Evolutionary conservation across 1,284 basidiomycete genomes (phyloP), one percentile per base, ranked within the genome.

Genomic region (Tranzscheliella williamsii): DNA sequence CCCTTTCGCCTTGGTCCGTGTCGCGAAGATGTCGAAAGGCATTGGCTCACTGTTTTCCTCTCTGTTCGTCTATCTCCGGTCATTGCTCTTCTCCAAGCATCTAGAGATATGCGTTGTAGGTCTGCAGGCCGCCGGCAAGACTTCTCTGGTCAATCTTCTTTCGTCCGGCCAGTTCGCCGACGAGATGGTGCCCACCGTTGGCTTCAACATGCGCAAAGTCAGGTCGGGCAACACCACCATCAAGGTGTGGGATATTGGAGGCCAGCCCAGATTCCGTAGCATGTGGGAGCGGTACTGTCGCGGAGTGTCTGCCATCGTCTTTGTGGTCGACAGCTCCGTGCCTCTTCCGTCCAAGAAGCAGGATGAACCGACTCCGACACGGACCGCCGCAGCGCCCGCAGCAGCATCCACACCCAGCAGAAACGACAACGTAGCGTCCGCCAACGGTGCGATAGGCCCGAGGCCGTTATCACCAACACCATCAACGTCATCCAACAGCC

Each of bases 21-120:
- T 29, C 27, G 11, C 9, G 11, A 29, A 29, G 27, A 64, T 64
- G 61, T 58, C 61, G 11, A 54, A 49, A 11, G 46, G 43, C 9
- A 58, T 64, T 42, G 41, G 39, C 24, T 57, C 61, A 17, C 51
- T 71, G 39, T 60, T 71, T 23, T 58, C 66, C 5, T 63, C 65
- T 3, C 44, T 72, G 30, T 57, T 72, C 16, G 39, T 52, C 6
- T 72, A 63, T 38, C 75, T 85, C 13, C 75, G 80, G 24, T 80
- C 81, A 11, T 61, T 85, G 2, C 83, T 98, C 83, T 96, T 93
- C 81, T 85, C 89, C 29, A 94, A 91, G 72, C 83, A 88, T 31
- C 87, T 92, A 37, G 94, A 97, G 79, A 87, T 97, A 66, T 90
- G 90, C 11, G 86, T 96, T 22, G 89, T 97, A 34, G 94, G 94